Conservation (phyloP, 768 basidiomycete species). For the Lactifluus volemus region DNA sequence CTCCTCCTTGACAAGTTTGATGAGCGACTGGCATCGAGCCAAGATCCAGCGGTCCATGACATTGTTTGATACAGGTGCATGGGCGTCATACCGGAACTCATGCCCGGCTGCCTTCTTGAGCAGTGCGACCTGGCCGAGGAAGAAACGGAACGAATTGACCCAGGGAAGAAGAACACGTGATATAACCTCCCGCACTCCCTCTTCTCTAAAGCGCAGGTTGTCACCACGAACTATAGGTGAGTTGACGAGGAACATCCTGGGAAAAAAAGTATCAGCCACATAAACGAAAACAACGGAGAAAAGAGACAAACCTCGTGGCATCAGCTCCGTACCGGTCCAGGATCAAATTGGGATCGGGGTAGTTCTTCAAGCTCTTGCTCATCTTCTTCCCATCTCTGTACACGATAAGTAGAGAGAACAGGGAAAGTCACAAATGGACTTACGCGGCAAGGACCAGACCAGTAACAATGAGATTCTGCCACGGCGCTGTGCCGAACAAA, state of each 20-base stretch:
- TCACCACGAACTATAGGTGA: constrained; percentile 98
- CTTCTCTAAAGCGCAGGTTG: constrained; percentile 95
- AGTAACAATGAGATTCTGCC: constrained; percentile 96
- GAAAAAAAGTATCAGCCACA: background rate
- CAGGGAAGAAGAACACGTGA: constrained; percentile 95
- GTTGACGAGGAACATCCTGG: constrained; percentile 95
- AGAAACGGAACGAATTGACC: constrained; percentile 99
- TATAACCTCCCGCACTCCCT: constrained; percentile 94
- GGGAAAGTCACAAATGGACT: constrained; percentile 26
- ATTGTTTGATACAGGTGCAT: constrained; percentile 74
- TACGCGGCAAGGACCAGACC: constrained; percentile 93
- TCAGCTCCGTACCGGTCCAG: constrained; percentile 92
- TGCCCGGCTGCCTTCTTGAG: constrained; percentile 71
- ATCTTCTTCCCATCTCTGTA: constrained; percentile 95
- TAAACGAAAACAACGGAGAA: background rate
- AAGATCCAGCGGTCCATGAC: constrained; percentile 99
- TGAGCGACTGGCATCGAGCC: constrained; percentile 95
- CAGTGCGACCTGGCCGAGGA: constrained; percentile 87
- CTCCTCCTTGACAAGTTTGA: constrained; percentile 82
- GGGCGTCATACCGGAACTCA: constrained; percentile 82
- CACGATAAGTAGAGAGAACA: background rate
- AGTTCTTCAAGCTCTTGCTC: constrained; percentile 96
- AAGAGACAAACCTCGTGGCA: constrained; percentile 61
- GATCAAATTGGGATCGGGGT: constrained; percentile 89
- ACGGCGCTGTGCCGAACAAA: constrained; percentile 86